These are phyloP conservation scores for Pelargonium citronellum DNA, from an alignment of 441 rosid genomes.

Conservation along the genomic window DNA sequence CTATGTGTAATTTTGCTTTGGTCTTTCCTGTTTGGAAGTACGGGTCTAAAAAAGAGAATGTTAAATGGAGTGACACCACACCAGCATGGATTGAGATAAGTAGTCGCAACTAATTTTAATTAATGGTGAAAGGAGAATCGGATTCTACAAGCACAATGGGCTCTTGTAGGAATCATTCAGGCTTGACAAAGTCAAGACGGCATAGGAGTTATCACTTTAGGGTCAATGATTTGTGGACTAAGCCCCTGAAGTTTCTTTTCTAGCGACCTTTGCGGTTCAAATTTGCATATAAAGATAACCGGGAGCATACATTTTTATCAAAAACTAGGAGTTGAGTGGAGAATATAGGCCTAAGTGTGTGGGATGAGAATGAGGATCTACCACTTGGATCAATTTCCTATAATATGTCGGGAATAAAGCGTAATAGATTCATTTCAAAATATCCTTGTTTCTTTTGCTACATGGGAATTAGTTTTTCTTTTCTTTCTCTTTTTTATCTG, in stretches of 20 bases:
- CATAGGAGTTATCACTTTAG: not conserved
- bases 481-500: too few species aligned
- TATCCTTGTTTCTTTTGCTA: too few species aligned
- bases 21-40: not conserved
- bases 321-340: not conserved
- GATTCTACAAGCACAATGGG: not conserved
- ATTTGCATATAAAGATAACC: not conserved
- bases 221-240: not conserved
- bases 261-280: not conserved
- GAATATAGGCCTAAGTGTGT: not conserved
- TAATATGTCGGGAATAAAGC: too few species aligned
- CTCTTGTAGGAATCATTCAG: not conserved
- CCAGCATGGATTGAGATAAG: not conserved
- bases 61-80: not conserved
- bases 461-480: too few species aligned
- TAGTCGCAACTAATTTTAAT: not conserved
- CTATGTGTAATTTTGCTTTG: not conserved
- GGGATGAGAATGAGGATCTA: not conserved
- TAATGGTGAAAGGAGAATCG: not conserved
- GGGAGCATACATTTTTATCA: not conserved
- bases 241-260: not conserved
- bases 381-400: too few species aligned
- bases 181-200: not conserved
- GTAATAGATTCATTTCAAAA: too few species aligned
- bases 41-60: not conserved